Evolutionary conservation across 495 filamentous ascomycete species (phyloP), one percentile per base, ranked within the genome.

Genomic region (Symbiotaphrina buchneri): DNA sequence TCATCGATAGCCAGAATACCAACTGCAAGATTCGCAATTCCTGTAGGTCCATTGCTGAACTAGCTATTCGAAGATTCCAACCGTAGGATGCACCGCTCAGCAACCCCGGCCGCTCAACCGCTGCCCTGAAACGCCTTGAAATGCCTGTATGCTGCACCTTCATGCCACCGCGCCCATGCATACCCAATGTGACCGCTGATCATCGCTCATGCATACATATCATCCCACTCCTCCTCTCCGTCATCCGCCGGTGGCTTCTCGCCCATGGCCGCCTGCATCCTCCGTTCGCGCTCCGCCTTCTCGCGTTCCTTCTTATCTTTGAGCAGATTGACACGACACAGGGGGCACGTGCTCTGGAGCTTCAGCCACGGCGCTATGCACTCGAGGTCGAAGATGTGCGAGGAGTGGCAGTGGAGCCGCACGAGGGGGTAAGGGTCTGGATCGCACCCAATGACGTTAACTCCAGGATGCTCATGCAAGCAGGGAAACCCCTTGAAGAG

Each of bases 351-450:
- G 7, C 77, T 72, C 48, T 92, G 76, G 37, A 87, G 61, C 43
- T 73, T 63, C 45, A 97, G 46, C 87, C 87, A 97, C 1, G 87
- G 85, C 28, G 63, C 61, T n/a, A 97, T 76, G 47, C 87, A 97
- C 48, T 95, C 84, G 10, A 94, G 51, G 48, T 97, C 87, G 52
- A 92, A 94, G 17, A 69, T 46, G 47, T 97, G 87, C 14, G 60
- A 66, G 7, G 61, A 59, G 41, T 84, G 71, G 44, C 87, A 97
- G 15, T 82, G 80, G 33, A 97, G 57, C 39, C 71, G 65, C 19
- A 94, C 85, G 8, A 97, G 61, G 13, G 79, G 75, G 40, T 82
- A 71, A 24, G 55, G 40, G 35, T 75, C 70, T 59, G 20, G 10
- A 15, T 4, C 5, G 17, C n/a, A n/a, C n/a, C n/a, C 0, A 13